Evolutionary conservation across 2,329 filamentous ascomycete species (phyloP).

Genomic region (Claviceps africana): DNA sequence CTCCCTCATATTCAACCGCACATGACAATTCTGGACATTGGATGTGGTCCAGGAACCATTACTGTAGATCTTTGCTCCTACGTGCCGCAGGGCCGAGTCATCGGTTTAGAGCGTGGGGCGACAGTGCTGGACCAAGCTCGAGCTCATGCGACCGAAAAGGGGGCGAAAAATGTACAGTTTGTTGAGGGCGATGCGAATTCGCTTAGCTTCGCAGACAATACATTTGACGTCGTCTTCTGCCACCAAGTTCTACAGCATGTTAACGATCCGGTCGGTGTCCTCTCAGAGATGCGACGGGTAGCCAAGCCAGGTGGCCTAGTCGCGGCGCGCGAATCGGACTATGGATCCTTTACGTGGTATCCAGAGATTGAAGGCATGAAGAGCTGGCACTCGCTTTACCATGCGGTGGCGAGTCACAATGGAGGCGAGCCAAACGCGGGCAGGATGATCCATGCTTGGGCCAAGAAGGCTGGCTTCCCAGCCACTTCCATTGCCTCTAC

Average conservation of each 20-base stretch:
- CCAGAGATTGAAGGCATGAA: constrained; percentile 10
- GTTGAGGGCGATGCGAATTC: constrained; percentile 14
- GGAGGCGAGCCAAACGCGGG: constrained; percentile 12
- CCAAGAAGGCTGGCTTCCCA: constrained; percentile 10
- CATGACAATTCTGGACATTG: constrained; percentile 30
- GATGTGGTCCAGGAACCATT: constrained; percentile 35
- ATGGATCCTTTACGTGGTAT: constrained; percentile 11
- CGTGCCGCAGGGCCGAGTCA: constrained; percentile 21
- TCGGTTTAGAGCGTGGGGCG: constrained; percentile 24
- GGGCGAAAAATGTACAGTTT: constrained; percentile 21
- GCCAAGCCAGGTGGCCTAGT: constrained; percentile 27
- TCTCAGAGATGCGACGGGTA: constrained; percentile 27
- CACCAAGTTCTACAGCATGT: constrained; percentile 28
- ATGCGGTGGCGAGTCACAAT: constrained; percentile 6
- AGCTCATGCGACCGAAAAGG: constrained; percentile 11
- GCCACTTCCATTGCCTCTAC: constrained; percentile 5
- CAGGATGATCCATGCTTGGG: constrained; percentile 12
- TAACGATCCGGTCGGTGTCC: constrained; percentile 16
- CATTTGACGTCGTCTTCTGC: constrained; percentile 26
- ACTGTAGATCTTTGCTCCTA: constrained; percentile 25
- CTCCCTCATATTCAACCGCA: constrained; percentile 24
- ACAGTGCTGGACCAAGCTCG: constrained; percentile 20
- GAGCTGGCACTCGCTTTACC: constrained; percentile 10
- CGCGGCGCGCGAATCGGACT: constrained; percentile 16
- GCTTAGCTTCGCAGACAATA: constrained; percentile 22